phyloP scores from a whole-genome alignment of 352 stramenopile species.

The Pythium apleroticum region DNA sequence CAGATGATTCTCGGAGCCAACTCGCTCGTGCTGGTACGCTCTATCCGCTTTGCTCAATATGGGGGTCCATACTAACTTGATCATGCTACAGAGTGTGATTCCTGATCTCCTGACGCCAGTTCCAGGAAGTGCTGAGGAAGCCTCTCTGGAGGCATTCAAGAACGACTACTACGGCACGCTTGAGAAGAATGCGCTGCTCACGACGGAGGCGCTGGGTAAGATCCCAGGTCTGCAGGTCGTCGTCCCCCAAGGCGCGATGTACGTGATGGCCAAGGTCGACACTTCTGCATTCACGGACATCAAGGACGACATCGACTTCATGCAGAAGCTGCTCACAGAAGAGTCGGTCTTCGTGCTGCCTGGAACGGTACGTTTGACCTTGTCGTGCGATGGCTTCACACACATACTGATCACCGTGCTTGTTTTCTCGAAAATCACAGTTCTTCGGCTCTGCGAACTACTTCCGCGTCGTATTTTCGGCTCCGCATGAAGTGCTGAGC shows the following conservation, averaged over 20 bases:
- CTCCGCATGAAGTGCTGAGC: constrained; percentile 56
- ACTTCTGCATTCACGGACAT: constrained; percentile 75
- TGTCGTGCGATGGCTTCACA: constrained; percentile 32
- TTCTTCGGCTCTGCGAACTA: constrained; percentile 73
- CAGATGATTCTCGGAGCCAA: constrained; percentile 92
- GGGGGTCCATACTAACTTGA: too few species aligned
- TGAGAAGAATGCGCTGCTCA: constrained; percentile 85
- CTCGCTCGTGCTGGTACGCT: constrained; percentile 78
- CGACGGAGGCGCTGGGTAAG: constrained; percentile 60
- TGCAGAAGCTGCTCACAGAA: constrained; percentile 91
- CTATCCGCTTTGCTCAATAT: constrained; percentile 16
- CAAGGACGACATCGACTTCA: constrained; percentile 92
- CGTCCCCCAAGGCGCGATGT: constrained; percentile 94
- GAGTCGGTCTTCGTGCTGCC: constrained; percentile 96
- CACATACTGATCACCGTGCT: background rate
- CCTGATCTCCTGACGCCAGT: constrained; percentile 77
- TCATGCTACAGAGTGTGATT: constrained; percentile 58
- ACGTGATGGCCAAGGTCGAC: constrained; percentile 86
- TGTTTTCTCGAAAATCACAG: constrained; percentile 1
- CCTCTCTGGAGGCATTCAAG: constrained; percentile 81
- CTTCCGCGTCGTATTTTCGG: constrained; percentile 75
- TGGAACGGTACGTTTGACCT: constrained; percentile 30
- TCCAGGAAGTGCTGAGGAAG: constrained; percentile 54
- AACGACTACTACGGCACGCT: constrained; percentile 78
- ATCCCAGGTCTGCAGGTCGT: constrained; percentile 88